A percentile compares a stretch with the other conserved stretches of the same genome.
Conservation (phyloP, 495 filamentous ascomycete genomes). For the Hypoxylon perforatum region DNA sequence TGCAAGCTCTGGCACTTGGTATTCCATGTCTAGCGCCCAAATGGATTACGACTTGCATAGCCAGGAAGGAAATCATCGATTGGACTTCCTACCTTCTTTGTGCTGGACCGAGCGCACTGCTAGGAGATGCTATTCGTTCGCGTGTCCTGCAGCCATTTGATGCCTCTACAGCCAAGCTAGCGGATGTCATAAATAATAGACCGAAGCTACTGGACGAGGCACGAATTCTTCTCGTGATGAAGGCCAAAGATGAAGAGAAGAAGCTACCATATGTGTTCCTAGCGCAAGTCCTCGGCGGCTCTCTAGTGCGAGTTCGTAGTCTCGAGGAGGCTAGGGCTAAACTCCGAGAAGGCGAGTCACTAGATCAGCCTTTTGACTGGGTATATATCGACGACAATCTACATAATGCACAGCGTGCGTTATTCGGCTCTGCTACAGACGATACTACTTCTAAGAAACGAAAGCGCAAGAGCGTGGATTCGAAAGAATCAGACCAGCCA, state of each 20-base stretch:
- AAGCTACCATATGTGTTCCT: conserved; percentile 73
- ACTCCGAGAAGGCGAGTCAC: conserved; percentile 62
- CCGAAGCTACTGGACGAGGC: conserved; percentile 71
- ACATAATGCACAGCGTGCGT: conserved; percentile 32
- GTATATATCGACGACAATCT: conserved; percentile 75
- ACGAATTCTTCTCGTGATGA: conserved; percentile 80
- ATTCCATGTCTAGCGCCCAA: conserved; percentile 82
- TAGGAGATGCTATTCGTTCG: conserved; percentile 82
- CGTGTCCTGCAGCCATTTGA: conserved; percentile 70
- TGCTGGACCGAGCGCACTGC: conserved; percentile 80
- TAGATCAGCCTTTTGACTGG: conserved; percentile 74
- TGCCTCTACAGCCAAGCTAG: conserved; percentile 66
- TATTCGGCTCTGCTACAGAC: conserved; percentile 41
- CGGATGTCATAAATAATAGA: conserved; percentile 65
- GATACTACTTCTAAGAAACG: conserved; percentile 51
- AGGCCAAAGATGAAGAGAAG: conserved; percentile 70
- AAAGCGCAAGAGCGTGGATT: conserved; percentile 53
- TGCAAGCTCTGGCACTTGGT: conserved; percentile 92
- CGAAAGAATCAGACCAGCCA: conserved; percentile 47
- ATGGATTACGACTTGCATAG: conserved; percentile 83
- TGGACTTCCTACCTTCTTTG: conserved; percentile 88
- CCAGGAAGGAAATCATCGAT: conserved; percentile 67
- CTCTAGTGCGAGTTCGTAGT: conserved; percentile 71
- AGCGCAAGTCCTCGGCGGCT: conserved; percentile 79
- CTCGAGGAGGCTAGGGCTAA: conserved; percentile 69